These are phyloP conservation scores for Mycena galericulata DNA, from an alignment of 768 basidiomycete species.

Conservation along the genomic window DNA sequence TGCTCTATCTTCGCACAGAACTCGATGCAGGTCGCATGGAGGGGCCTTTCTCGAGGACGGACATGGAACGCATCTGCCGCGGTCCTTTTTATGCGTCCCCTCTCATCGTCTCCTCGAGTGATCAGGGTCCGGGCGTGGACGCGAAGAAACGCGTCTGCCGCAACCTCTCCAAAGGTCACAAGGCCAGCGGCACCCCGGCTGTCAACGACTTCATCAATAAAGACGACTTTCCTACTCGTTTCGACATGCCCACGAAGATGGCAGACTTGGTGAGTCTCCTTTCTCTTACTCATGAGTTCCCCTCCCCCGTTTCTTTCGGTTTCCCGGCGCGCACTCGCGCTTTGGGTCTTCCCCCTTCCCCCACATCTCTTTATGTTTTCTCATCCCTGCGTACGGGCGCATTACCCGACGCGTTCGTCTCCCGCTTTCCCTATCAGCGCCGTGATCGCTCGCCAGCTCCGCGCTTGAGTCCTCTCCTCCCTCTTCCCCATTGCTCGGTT, in stretches of 20 bases:
- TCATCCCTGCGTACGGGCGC: too few relatives aligned
- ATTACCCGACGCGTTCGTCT: too few relatives aligned
- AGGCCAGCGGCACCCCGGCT: constrained; percentile 1
- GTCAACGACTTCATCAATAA: constrained; percentile 33
- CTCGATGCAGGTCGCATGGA: constrained; percentile 10
- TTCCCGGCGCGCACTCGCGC: too few relatives aligned
- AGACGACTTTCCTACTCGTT: constrained; percentile 29
- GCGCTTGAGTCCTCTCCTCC: too few relatives aligned
- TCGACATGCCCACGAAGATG: constrained; percentile 28
- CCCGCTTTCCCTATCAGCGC: too few relatives aligned
- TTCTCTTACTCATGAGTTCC: neutral
- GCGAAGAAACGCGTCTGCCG: constrained; percentile 34
- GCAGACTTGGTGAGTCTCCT: constrained; percentile 31
- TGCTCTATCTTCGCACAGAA: constrained; percentile 29
- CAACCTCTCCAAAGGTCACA: constrained; percentile 33
- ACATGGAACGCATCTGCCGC: constrained; percentile 36
- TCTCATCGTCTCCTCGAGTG: constrained; percentile 29
- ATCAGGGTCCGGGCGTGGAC: constrained; percentile 27
- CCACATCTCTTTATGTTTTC: too few relatives aligned
- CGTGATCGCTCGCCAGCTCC: too few relatives aligned
- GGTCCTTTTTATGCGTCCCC: constrained; percentile 43
- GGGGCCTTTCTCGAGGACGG: constrained; percentile 23
- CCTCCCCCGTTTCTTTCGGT: constrained; percentile 16
- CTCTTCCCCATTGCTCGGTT: too few relatives aligned
- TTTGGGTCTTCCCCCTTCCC: too few relatives aligned